A percentile compares a stretch with the other conserved stretches of the same genome.
Evolutionary conservation across 805 yeast genomes (phyloP).

Genomic region (Yamadazyma endophytica): DNA sequence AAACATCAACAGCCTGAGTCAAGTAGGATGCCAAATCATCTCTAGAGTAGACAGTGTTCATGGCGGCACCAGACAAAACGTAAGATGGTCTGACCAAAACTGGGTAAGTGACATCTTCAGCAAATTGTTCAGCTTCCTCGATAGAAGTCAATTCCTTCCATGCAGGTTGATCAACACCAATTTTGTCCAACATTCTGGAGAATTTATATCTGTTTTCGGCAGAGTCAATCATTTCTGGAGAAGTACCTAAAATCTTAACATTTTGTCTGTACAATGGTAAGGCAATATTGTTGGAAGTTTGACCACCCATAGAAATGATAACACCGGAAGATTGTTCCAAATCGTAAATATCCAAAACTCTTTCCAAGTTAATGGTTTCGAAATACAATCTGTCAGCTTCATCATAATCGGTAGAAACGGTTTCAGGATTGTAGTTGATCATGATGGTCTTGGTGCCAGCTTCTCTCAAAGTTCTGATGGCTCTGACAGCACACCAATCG

Average conservation of each 20-base stretch:
- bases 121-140: slow-evolving; percentile 88
- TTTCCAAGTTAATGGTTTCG: slow-evolving; percentile 90
- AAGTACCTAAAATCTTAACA: slow-evolving; percentile 93
- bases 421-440: slow-evolving; percentile 98
- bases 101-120: slow-evolving; percentile 87
- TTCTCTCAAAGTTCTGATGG: slow-evolving; percentile 88
- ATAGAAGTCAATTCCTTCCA: slow-evolving; percentile 96
- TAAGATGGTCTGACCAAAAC: slow-evolving; percentile 97
- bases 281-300: slow-evolving; percentile 95
- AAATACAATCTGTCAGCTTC: slow-evolving; percentile 96
- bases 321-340: slow-evolving; percentile 89
- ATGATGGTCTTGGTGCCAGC: slow-evolving; percentile 77
- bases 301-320: slow-evolving; percentile 98
- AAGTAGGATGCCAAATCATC: slow-evolving; percentile 85
- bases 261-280: slow-evolving; percentile 87
- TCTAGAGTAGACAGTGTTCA: slow-evolving; percentile 91
- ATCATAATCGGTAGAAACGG: slow-evolving; percentile 96
- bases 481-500: slow-evolving; percentile 99
- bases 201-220: slow-evolving; percentile 98
- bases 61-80: slow-evolving; percentile 97
- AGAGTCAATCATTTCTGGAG: slow-evolving; percentile 97
- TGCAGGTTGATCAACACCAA: slow-evolving; percentile 98
- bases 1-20: slow-evolving; percentile 93
- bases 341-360: slow-evolving; percentile 93
- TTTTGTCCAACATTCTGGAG: slow-evolving; percentile 93